These are phyloP conservation scores for Cryptosporidium sp. DNA, from an alignment of 169 alveolate species.

Conservation along the genomic window DNA sequence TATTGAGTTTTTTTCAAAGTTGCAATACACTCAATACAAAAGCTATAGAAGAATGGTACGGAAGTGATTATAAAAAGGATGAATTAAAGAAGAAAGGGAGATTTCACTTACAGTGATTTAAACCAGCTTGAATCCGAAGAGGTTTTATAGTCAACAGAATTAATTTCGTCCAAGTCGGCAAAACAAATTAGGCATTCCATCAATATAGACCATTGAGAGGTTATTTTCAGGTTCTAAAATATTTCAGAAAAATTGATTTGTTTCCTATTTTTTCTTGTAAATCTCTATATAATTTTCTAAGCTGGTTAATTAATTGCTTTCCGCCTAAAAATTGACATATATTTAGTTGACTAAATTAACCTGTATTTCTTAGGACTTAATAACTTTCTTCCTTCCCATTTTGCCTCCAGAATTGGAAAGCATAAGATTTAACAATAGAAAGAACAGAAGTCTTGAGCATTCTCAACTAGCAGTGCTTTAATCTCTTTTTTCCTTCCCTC, in stretches of 20 bases:
- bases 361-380: neutral
- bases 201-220: neutral
- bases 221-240: too few relatives aligned
- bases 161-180: conserved; percentile 79
- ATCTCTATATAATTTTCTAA: neutral
- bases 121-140: conserved; percentile 76
- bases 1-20: conserved; percentile 80
- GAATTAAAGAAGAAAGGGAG: neutral
- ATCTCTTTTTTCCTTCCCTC: neutral
- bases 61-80: neutral
- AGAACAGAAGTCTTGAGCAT: neutral
- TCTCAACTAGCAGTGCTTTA: neutral
- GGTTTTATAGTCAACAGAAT: conserved; percentile 79
- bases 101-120: conserved; percentile 70
- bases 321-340: neutral
- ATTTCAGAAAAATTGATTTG: neutral
- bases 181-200: conserved; percentile 80
- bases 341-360: too few relatives aligned
- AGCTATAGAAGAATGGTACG: neutral
- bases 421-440: neutral
- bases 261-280: neutral
- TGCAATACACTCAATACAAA: conserved; percentile 78
- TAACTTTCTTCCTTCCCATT: too few relatives aligned
- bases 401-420: too few relatives aligned
- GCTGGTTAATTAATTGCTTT: too few relatives aligned